Conservation (phyloP, 371 early-diverging fungal genomes). For the Rhizomucor miehei region DNA sequence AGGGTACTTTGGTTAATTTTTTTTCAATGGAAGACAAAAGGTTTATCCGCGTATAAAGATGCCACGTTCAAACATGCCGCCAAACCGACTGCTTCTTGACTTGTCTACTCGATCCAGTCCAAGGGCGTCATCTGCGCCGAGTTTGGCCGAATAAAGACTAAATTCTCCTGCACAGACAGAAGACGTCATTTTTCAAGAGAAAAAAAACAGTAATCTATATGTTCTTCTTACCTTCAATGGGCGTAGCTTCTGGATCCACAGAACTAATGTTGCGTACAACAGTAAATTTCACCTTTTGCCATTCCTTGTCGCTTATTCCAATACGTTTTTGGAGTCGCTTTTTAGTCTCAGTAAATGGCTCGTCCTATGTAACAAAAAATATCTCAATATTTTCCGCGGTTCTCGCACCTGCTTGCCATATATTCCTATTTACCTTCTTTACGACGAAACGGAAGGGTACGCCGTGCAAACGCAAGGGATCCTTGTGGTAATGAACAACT, state of each 20-base stretch:
- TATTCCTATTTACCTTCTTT: slow-evolving; percentile 35
- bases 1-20: too few relatives aligned
- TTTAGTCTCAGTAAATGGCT: slow-evolving; percentile 69
- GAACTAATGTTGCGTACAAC: slow-evolving; percentile 25
- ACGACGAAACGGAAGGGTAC: slow-evolving; percentile 81
- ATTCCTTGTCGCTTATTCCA: slow-evolving; percentile 85
- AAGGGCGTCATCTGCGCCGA: slow-evolving; percentile 55
- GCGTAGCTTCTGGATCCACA: slow-evolving; percentile 24
- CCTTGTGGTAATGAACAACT: slow-evolving; percentile 77
- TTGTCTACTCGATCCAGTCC: slow-evolving; percentile 82
- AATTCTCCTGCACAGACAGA: slow-evolving; percentile 41
- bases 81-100: slow-evolving; percentile 51
- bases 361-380: slow-evolving; percentile 41
- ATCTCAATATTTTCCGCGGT: background rate
- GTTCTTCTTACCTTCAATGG: slow-evolving; percentile 43
- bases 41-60: slow-evolving; percentile 68
- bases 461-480: slow-evolving; percentile 66
- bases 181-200: slow-evolving; percentile 1
- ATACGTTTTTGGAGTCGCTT: slow-evolving; percentile 66
- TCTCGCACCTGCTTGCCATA: background rate
- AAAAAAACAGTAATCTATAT: background rate
- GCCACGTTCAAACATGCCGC: slow-evolving; percentile 53
- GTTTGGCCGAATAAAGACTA: slow-evolving; percentile 42
- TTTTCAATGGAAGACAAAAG: too few relatives aligned
- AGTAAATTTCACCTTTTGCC: slow-evolving; percentile 72